Conservation (phyloP, 495 filamentous ascomycete species). For the Penicillium lagena region DNA sequence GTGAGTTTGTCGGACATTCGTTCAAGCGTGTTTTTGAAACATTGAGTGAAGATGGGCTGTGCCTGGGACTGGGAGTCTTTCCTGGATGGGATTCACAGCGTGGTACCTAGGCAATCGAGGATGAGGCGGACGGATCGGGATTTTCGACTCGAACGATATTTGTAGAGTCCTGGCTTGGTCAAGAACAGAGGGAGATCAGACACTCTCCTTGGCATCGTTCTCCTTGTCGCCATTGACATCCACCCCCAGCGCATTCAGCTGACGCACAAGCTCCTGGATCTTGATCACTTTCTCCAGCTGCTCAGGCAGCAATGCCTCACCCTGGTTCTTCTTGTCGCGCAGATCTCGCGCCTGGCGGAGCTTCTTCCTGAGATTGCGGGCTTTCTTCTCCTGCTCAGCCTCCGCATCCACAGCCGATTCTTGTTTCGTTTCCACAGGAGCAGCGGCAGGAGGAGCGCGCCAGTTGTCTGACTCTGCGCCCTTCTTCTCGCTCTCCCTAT, state of each 20-base stretch:
- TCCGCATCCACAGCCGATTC: conserved; percentile 47
- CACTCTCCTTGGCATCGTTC: conserved; percentile 7
- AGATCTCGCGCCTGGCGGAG: conserved; percentile 87
- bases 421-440: too few species aligned
- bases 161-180: not conserved
- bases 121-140: too few species aligned
- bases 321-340: conserved; percentile 83
- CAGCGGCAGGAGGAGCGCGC: conserved; percentile 13
- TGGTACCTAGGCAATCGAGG: too few species aligned
- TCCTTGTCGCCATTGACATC: conserved; percentile 58
- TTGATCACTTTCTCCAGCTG: conserved; percentile 97
- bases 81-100: too few species aligned
- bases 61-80: too few species aligned
- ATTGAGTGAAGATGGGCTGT: too few species aligned
- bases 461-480: conserved; percentile 25
- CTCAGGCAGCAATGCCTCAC: conserved; percentile 77
- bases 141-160: not conserved
- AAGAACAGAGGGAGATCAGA: conserved; percentile 2
- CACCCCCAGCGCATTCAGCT: conserved; percentile 82
- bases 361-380: conserved; percentile 91
- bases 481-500: conserved; percentile 32
- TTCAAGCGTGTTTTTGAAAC: too few species aligned
- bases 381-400: conserved; percentile 86
- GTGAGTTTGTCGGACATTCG: too few species aligned
- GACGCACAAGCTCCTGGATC: conserved; percentile 86